Evolutionary conservation across 1,284 basidiomycete genomes (phyloP), one percentile per base, ranked within the genome.

Genomic region (Ustanciosporium gigantosporum): DNA sequence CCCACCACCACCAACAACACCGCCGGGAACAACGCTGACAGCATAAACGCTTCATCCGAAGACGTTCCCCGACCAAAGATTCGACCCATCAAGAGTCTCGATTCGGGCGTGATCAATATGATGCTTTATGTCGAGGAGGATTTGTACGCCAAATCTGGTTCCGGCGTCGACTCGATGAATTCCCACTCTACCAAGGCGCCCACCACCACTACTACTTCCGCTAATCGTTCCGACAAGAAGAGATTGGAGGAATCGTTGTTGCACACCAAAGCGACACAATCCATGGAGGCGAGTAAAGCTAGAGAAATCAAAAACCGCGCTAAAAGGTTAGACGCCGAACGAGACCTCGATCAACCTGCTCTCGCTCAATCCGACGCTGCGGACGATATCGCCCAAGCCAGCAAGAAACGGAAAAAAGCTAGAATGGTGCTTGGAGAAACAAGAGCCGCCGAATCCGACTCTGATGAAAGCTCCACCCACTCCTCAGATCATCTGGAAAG

Each of bases 61-160:
- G 36, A 11, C 8, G 21, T 5, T 6, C 4, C 25, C 8, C 4
- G 38, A 17, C 60, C 53, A 13, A 64, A 46, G 17, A 57, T 61
- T 25, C 51, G 56, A 14, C 62, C 52, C 1, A 66, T 61, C 52
- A 66, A 66, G 41, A 52, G 56, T 3, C 62, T 66, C 36, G 57
- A 61, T 22, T 57, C 56, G 0, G 58, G 57, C 36, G 57, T 66
- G 1, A 61, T 61, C 46, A 66, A 61, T 19, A 41, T 66, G 24
- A 57, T 66, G 57, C 57, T 61, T n/a, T 61, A 57, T 17, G 43
- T 61, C 50, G 57, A 66, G 39, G 62, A 66, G 27, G 48, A 66
- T 31, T 34, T 66, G n/a, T 38, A 39, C 11, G 52, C 51, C 27
- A 66, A 66, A 32, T 58, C 53, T 11, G 45, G 55, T 11, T 14